phyloP scores from a whole-genome alignment of 2,329 filamentous ascomycete species.

The Penicillium corylophilum region DNA sequence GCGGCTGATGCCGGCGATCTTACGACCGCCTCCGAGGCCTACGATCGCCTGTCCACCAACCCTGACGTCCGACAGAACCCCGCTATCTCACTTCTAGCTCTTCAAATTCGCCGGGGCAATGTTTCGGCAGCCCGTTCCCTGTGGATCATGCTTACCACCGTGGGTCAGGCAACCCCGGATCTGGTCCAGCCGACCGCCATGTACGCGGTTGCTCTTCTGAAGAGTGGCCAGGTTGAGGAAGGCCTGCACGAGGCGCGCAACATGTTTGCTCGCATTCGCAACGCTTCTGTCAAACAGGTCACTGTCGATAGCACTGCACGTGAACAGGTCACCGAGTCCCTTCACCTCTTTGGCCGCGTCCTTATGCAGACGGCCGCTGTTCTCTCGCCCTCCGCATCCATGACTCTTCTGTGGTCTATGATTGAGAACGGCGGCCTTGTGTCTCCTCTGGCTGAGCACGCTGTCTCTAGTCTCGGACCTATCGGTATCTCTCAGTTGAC shows the following conservation, averaged over 20 bases:
- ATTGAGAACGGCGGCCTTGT: constrained; percentile 64
- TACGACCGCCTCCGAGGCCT: constrained; percentile 66
- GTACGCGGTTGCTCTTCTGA: constrained; percentile 85
- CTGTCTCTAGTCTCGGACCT: constrained; percentile 60
- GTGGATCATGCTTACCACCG: constrained; percentile 69
- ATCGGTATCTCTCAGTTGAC: constrained; percentile 59
- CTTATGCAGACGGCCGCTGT: constrained; percentile 54
- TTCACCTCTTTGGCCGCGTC: constrained; percentile 65
- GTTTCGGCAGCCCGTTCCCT: constrained; percentile 73
- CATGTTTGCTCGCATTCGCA: constrained; percentile 83
- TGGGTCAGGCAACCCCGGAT: constrained; percentile 58
- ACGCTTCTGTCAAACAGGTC: constrained; percentile 53
- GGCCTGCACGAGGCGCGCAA: constrained; percentile 74
- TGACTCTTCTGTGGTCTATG: constrained; percentile 64
- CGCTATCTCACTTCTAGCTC: constrained; percentile 78
- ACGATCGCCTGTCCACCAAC: constrained; percentile 57
- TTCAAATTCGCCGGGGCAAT: constrained; percentile 80
- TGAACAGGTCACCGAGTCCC: constrained; percentile 84
- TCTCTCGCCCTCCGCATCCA: constrained; percentile 55
- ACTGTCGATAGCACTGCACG: constrained; percentile 55
- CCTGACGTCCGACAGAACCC: constrained; percentile 55
- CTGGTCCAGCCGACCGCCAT: constrained; percentile 88
- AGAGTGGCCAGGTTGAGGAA: constrained; percentile 79
- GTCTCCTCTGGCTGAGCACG: constrained; percentile 59
- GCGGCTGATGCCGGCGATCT: constrained; percentile 79